Base-by-base conservation (phyloP, 495 filamentous ascomycete species). In the Friedmanniomyces simplex region DNA sequence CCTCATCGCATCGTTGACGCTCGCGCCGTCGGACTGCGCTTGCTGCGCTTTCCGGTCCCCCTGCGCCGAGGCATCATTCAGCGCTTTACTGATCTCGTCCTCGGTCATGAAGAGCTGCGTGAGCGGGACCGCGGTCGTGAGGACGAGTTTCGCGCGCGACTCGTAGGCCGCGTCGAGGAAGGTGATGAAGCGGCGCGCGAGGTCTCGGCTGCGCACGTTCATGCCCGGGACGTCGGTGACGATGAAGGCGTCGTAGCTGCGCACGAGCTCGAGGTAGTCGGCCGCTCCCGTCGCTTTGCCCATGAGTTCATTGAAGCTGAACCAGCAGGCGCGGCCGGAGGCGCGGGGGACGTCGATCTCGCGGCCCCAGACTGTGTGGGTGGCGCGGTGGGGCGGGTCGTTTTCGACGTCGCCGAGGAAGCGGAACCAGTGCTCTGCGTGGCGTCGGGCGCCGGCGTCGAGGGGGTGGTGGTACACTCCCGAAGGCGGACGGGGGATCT, bases 131-230 rank as follows among this genome's bases (percentile, higher is more conserved):
- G 83, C 88, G 45, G 86, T 88, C 0, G 93, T 98, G 13, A 98
- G 80, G 20, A 96, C 93, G 2, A 98, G 79, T 71, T 96, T 96
- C n/a, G 90, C 91, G 73, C 87, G 77, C 60, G 77, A 81, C 62
- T 89, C 93, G 72, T 98, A 98, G 30, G 93, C 84, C 11, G 93
- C 91, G 69, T 98, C 93, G 51, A 98, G 86, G 63, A 98, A 96
- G 0, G 93, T 98, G 62, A 98, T 97, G 69, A 98, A 97, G 20
- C 93, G 74, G 45, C 93, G 73, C 1, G 94, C 93, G 13, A 94
- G 77, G 75, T 98, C 93, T n/a, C 93, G 81, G 66, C 87, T 79
- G 28, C 78, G 79, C 57, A 86, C 79, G 16, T 81, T 91, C 93
- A 98, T 97, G 6, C 86, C 87, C 0, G 93, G 94, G 0, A 98